phyloP scores from a whole-genome alignment of 371 early-diverging fungal genomes.

The Parasitella parasitica region DNA sequence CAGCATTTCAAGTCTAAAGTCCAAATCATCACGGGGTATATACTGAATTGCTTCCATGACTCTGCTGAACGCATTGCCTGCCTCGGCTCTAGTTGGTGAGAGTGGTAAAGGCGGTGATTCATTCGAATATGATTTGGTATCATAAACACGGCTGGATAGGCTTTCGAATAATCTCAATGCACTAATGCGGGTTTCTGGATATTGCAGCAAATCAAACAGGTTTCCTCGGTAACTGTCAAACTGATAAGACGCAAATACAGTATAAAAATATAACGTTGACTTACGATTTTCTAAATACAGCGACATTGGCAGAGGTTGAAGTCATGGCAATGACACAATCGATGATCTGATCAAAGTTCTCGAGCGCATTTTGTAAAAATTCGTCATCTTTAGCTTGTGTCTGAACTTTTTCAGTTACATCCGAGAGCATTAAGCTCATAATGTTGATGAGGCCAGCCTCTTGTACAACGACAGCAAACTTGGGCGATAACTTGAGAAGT shows the following conservation, averaged over 20 bases:
- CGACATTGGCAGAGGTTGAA: constrained; percentile 29
- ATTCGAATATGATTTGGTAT: neutral
- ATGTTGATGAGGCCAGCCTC: constrained; percentile 68
- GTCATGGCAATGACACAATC: constrained; percentile 53
- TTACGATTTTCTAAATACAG: constrained; percentile 41
- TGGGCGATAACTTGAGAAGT: constrained; percentile 46
- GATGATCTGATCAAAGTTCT: constrained; percentile 55
- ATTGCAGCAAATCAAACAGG: constrained; percentile 58
- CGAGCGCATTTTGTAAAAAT: constrained; percentile 49
- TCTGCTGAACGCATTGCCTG: constrained; percentile 41
- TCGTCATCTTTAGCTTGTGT: constrained; percentile 1
- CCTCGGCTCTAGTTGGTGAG: neutral
- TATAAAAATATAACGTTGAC: no score
- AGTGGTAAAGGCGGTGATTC: neutral
- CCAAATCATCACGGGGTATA: constrained; percentile 56
- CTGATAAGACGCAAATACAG: neutral
- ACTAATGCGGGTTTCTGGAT: constrained; percentile 54
- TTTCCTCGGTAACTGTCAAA: constrained; percentile 47
- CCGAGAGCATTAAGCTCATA: constrained; percentile 58
- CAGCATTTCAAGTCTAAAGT: constrained; percentile 58
- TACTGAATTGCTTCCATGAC: constrained; percentile 65
- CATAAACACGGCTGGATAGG: constrained; percentile 48
- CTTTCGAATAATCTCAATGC: constrained; percentile 53
- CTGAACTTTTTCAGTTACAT: constrained; percentile 42
- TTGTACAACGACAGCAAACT: constrained; percentile 58